Conservation (phyloP, 2,329 filamentous ascomycete genomes). For the Elsinoe necatrix region DNA sequence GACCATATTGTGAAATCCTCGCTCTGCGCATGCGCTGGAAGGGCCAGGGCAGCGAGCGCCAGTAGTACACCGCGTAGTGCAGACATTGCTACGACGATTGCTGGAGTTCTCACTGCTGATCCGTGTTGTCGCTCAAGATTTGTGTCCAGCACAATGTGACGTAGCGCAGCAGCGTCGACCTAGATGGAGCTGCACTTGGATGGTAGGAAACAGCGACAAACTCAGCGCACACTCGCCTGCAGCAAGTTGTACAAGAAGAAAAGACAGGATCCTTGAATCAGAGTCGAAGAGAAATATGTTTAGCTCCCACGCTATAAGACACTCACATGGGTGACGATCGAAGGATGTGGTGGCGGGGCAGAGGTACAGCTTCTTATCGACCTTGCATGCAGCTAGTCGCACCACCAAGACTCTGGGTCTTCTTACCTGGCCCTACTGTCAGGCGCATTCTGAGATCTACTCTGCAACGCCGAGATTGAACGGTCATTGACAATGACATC, state of each 20-base stretch:
- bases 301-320: background rate
- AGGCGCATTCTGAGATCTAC: slow-evolving; percentile 1
- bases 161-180: background rate
- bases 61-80: background rate
- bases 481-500: background rate
- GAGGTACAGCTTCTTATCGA: slow-evolving; percentile 14
- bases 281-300: background rate
- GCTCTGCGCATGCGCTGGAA: slow-evolving; percentile 19
- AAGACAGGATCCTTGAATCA: background rate
- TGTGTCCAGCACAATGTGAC: background rate
- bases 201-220: background rate
- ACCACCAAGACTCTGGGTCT: background rate
- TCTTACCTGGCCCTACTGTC: background rate
- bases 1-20: slow-evolving; percentile 34
- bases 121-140: background rate
- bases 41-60: slow-evolving; percentile 18
- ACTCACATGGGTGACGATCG: slow-evolving; percentile 11
- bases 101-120: background rate
- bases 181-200: background rate
- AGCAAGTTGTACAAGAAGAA: background rate
- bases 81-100: background rate
- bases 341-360: slow-evolving; percentile 9
- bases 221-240: background rate
- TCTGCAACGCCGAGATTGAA: background rate
- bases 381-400: slow-evolving; percentile 13